These are phyloP conservation scores for Caryopteris hybrid DNA, from an alignment of 305 asterid species.

Conservation along the genomic window DNA sequence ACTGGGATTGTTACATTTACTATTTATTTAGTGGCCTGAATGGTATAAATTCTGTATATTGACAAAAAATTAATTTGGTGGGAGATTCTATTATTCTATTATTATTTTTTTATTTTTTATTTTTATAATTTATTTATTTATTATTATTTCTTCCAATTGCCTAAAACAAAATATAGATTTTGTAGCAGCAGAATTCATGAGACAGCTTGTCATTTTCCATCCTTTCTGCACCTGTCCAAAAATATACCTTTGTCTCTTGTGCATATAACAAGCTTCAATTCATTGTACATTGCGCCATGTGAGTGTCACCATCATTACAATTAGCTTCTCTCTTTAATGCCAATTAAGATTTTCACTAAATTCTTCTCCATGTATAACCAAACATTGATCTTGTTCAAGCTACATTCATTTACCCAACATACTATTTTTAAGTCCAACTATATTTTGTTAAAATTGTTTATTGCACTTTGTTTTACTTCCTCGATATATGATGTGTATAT, in stretches of 20 bases:
- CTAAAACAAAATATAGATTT: constrained; percentile 31
- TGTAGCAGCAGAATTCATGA: constrained; percentile 11
- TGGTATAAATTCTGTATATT: background rate
- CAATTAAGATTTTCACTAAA: too few relatives aligned
- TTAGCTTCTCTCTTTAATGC: background rate
- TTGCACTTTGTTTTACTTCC: too few relatives aligned
- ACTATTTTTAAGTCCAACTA: too few relatives aligned
- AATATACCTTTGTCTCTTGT: background rate
- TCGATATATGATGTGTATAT: too few relatives aligned
- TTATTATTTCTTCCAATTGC: background rate
- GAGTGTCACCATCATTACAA: constrained; percentile 14
- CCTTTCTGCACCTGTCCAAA: constrained; percentile 2
- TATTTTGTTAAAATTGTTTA: too few relatives aligned
- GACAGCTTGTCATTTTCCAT: constrained; percentile 30
- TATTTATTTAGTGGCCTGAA: background rate
- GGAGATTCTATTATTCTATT: constrained; percentile 29
- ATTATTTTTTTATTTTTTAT: too few relatives aligned
- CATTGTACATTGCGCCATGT: background rate
- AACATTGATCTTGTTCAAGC: too few relatives aligned
- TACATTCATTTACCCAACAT: too few relatives aligned
- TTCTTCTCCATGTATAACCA: too few relatives aligned
- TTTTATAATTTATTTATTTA: background rate
- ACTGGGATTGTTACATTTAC: constrained; percentile 10
- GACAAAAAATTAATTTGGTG: constrained; percentile 22
- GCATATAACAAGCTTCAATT: constrained; percentile 6